Conservation (phyloP, 2,329 filamentous ascomycete genomes). For the Ilyonectria destructans region DNA sequence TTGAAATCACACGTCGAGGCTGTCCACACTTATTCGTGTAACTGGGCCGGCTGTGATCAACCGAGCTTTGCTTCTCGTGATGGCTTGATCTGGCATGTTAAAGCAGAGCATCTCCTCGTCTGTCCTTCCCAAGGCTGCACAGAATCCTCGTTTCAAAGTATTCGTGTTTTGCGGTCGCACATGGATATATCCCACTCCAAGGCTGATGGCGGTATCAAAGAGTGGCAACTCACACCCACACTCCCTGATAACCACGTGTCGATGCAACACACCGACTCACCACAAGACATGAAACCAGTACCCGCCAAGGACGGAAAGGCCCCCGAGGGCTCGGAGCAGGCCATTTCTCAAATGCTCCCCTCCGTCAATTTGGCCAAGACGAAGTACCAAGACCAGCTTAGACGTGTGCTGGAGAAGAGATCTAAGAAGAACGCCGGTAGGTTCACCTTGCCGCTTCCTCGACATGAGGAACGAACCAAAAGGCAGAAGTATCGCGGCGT, state of each 20-base stretch:
- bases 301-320: constrained; percentile 23
- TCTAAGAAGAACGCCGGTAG: constrained; percentile 50
- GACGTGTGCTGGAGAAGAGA: constrained; percentile 55
- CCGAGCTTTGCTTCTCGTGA: constrained; percentile 56
- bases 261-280: background rate
- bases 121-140: constrained; percentile 59
- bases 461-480: background rate
- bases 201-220: constrained; percentile 37
- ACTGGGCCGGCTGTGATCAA: constrained; percentile 58
- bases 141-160: constrained; percentile 55
- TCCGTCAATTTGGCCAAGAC: constrained; percentile 54
- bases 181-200: constrained; percentile 56
- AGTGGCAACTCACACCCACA: constrained; percentile 47
- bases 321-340: background rate
- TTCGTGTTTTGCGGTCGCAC: constrained; percentile 57
- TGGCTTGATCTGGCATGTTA: constrained; percentile 62
- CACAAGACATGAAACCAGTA: constrained; percentile 12
- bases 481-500: constrained; percentile 1
- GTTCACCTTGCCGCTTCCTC: constrained; percentile 21
- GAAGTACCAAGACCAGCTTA: constrained; percentile 56
- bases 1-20: constrained; percentile 48
- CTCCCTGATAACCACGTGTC: background rate
- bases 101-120: constrained; percentile 60
- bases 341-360: constrained; percentile 28
- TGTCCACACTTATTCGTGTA: constrained; percentile 55